phyloP scores from a whole-genome alignment of 1,284 basidiomycete species.

The Naganishia liquefaciens region DNA sequence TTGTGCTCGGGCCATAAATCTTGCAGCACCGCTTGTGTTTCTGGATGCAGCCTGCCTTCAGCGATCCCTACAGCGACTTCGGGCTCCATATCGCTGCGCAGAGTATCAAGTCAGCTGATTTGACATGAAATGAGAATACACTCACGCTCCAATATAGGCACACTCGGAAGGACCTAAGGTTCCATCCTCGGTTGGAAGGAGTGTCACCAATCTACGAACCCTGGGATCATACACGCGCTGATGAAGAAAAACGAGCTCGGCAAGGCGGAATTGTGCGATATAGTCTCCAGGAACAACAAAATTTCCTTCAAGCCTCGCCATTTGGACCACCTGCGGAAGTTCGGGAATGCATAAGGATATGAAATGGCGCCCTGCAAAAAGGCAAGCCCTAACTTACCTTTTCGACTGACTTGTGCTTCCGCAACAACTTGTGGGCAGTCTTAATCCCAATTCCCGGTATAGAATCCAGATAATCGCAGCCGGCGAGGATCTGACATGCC shows the following conservation, averaged over 20 bases:
- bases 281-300: conserved; percentile 77
- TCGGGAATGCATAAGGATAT: neutral
- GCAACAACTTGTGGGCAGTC: conserved; percentile 81
- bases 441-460: conserved; percentile 95
- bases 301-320: conserved; percentile 79
- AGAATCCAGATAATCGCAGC: conserved; percentile 96
- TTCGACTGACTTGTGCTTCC: conserved; percentile 82
- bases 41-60: conserved; percentile 74
- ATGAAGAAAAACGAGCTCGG: conserved; percentile 91
- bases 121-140: conserved; percentile 28
- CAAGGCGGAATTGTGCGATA: conserved; percentile 65
- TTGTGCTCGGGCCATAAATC: conserved; percentile 72
- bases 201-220: conserved; percentile 65
- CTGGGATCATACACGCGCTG: conserved; percentile 88
- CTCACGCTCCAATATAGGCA: conserved; percentile 74
- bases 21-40: conserved; percentile 67
- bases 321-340: conserved; percentile 61
- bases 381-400: no score
- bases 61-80: conserved; percentile 63
- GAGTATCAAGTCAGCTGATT: conserved; percentile 52
- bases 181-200: conserved; percentile 60
- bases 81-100: conserved; percentile 45
- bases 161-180: conserved; percentile 65
- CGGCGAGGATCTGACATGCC: conserved; percentile 71
- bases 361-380: no score